Conservation (phyloP, 257 asterid species). For the Handroanthus guayacan region DNA sequence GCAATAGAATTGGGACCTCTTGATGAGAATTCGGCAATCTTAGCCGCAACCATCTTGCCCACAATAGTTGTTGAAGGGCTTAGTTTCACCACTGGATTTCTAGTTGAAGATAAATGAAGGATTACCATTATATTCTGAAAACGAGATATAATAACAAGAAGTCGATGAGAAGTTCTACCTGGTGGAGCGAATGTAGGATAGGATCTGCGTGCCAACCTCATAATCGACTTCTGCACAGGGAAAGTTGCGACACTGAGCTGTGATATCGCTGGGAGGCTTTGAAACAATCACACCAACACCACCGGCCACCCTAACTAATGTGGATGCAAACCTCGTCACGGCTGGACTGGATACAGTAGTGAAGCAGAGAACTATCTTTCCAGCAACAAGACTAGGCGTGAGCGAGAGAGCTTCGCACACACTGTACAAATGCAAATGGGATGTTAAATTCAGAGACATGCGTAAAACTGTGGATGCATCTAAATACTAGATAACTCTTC, state of each 20-base stretch:
- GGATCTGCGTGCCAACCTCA: constrained; percentile 49
- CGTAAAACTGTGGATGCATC: too few species aligned
- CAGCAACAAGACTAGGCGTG: constrained; percentile 25
- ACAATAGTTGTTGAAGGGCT: constrained; percentile 41
- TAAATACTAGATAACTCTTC: not conserved
- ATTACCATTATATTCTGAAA: too few species aligned
- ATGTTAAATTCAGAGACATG: not conserved
- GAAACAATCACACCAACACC: constrained; percentile 53
- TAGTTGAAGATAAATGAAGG: constrained; percentile 7
- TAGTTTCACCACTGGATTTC: constrained; percentile 44
- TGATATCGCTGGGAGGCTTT: constrained; percentile 33
- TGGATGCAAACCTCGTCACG: constrained; percentile 25
- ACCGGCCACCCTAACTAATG: constrained; percentile 35
- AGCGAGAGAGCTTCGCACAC: constrained; percentile 36
- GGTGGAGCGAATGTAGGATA: constrained; percentile 47
- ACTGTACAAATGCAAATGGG: constrained; percentile 28
- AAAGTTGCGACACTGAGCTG: constrained; percentile 40
- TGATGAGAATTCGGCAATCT: constrained; percentile 51
- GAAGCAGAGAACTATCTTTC: constrained; percentile 54
- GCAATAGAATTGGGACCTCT: constrained; percentile 51
- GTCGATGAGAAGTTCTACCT: constrained; percentile 31
- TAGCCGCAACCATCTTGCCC: constrained; percentile 44
- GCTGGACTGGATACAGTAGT: constrained; percentile 30
- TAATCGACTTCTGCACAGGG: constrained; percentile 52
- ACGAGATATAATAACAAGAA: not conserved